Evolutionary conservation across 2,329 filamentous ascomycete genomes (phyloP), one percentile per base, ranked within the genome.

Genomic region (Moelleriella libera): DNA sequence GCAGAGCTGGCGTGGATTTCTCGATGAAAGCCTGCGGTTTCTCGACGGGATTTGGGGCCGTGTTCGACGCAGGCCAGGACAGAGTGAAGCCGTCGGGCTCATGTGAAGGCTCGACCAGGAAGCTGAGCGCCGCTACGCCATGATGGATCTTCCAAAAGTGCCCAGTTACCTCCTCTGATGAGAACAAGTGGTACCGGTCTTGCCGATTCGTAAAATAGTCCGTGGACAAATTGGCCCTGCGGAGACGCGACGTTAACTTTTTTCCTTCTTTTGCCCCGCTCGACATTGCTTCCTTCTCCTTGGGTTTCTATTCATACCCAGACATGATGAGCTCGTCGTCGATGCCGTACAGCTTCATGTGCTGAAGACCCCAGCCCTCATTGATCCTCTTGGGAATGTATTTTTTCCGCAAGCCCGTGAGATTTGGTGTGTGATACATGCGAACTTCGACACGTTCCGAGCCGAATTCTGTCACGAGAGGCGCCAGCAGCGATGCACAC

Each of bases 161-260:
- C 46, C 89, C 78, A 0, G 90, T 84, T 10, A 98, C 73, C 6
- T 83, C 76, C 50, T 75, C 77, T 1, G 85, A 94, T 0, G 78
- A 78, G 65, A 97, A 94, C 37, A 97, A 67, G 61, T 98, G 92
- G 57, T 98, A 98, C 46, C 92, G 76, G 62, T 98, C 92, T 57
- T 97, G 85, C 9, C 92, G 82, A 57, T 97, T 92, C 40, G 88
- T 95, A 58, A 98, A 98, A 65, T 98, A 98, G 60, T 98, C 90
- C 42, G 75, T 78, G 0, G 88, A 95, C 6, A 98, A 69, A 55
- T 98, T 98, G 12, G 92, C 92, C 6, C 71, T 74, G 39, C 5
- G n/a, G 2, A 10, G 2, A 21, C 21, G 21, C 21, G 21, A n/a
- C 28, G 7, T 34, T 28, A 50, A 43, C 39, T 32, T 30, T 5